Evolutionary conservation across 495 filamentous ascomycete genomes (phyloP).

Genomic region (Podospora pseudopauciseta): DNA sequence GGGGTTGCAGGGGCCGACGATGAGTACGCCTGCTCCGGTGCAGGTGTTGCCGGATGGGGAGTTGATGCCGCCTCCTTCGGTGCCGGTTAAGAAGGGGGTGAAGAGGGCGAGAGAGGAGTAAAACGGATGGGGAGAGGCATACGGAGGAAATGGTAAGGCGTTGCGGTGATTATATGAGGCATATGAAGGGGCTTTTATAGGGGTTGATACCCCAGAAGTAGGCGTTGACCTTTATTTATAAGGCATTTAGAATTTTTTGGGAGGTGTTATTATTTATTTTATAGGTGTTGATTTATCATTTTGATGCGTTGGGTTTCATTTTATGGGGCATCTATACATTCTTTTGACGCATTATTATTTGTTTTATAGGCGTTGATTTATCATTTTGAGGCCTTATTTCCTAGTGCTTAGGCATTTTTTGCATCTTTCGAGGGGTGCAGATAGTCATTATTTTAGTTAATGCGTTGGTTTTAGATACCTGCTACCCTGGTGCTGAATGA

Average conservation of each 20-base stretch:
- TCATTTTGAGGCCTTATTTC: not conserved
- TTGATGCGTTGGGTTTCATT: no score
- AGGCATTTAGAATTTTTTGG: not conserved
- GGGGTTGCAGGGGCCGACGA: not conserved
- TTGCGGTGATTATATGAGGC: not conserved
- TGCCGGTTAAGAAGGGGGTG: not conserved
- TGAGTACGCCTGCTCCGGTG: not conserved
- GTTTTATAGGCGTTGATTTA: not conserved
- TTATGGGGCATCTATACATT: no score
- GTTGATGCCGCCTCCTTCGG: not conserved
- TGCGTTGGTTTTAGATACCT: no score
- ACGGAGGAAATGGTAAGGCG: not conserved
- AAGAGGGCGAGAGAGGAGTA: not conserved
- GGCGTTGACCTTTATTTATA: not conserved
- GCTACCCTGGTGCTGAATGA: no score
- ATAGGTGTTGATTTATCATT: no score
- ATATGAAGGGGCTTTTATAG: not conserved
- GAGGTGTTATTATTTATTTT: no score
- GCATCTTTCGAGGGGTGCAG: no score
- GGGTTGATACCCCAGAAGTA: no score
- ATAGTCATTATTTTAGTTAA: no score
- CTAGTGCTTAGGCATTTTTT: no score
- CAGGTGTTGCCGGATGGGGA: not conserved
- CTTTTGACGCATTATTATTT: no score
- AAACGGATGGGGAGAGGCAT: not conserved